These are phyloP conservation scores for Melanogaster broomeanus DNA, from an alignment of 768 basidiomycete genomes.

Conservation along the genomic window DNA sequence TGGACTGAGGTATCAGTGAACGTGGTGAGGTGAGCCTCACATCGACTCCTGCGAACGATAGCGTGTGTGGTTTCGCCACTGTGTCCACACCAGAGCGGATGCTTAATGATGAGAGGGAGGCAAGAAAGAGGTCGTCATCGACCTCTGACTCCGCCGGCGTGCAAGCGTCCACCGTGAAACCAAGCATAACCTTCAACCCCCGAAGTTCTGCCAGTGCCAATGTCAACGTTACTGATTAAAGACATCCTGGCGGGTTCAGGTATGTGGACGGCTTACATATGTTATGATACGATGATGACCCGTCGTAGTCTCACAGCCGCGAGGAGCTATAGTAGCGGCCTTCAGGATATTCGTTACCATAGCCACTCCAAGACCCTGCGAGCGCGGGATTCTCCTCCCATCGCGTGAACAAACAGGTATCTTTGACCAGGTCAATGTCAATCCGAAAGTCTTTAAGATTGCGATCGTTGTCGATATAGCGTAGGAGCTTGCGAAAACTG, in stretches of 20 bases:
- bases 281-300: conserved; percentile 64
- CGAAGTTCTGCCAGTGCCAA: conserved; percentile 53
- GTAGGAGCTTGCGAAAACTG: conserved; percentile 59
- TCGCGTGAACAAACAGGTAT: conserved; percentile 62
- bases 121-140: conserved; percentile 25
- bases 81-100: conserved; percentile 7
- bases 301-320: conserved; percentile 49
- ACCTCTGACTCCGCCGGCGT: conserved; percentile 15
- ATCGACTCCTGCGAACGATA: conserved; percentile 6
- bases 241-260: background rate
- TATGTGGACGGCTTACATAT: conserved; percentile 48
- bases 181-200: conserved; percentile 59
- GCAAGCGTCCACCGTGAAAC: conserved; percentile 56
- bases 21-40: conserved; percentile 28
- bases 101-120: conserved; percentile 25
- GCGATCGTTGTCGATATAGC: conserved; percentile 40
- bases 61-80: conserved; percentile 1
- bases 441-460: conserved; percentile 58
- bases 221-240: background rate
- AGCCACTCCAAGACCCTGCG: conserved; percentile 38
- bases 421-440: conserved; percentile 63
- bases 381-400: conserved; percentile 41
- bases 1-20: conserved; percentile 35
- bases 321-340: conserved; percentile 46
- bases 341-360: conserved; percentile 65